These are phyloP conservation scores for Diversispora eburnea DNA, from an alignment of 192 early-diverging fungal species.

Conservation along the genomic window DNA sequence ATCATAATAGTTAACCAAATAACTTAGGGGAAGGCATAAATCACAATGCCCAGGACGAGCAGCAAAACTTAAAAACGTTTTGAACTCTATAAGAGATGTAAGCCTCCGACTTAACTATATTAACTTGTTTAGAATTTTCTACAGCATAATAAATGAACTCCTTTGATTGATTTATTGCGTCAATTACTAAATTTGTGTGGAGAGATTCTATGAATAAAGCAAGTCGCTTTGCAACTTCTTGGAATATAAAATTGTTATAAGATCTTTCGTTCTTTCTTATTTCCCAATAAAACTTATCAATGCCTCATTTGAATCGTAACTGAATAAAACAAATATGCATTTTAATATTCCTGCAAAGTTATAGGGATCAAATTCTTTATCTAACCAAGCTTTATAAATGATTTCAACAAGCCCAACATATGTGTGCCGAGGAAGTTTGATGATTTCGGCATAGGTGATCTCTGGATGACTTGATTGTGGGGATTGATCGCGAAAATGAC, in stretches of 20 bases:
- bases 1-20: background rate
- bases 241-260: background rate
- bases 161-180: background rate
- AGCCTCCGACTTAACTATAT: background rate
- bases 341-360: constrained; percentile 35
- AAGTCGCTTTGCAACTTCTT: background rate
- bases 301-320: background rate
- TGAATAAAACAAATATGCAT: constrained; percentile 19
- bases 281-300: constrained; percentile 1
- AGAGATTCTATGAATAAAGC: background rate
- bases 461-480: constrained; percentile 10
- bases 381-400: constrained; percentile 1
- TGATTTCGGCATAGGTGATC: background rate
- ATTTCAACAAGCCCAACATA: background rate
- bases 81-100: no score
- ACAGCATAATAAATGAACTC: background rate
- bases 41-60: no score
- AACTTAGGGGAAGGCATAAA: no score
- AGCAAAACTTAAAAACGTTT: no score
- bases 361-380: constrained; percentile 18
- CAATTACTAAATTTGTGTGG: background rate
- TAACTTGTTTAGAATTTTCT: background rate
- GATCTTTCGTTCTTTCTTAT: background rate
- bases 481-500: constrained; percentile 23
- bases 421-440: background rate